Evolutionary conservation across 371 early-diverging fungal genomes (phyloP), one percentile per base, ranked within the genome.

Genomic region (Chytridium lagenaria): DNA sequence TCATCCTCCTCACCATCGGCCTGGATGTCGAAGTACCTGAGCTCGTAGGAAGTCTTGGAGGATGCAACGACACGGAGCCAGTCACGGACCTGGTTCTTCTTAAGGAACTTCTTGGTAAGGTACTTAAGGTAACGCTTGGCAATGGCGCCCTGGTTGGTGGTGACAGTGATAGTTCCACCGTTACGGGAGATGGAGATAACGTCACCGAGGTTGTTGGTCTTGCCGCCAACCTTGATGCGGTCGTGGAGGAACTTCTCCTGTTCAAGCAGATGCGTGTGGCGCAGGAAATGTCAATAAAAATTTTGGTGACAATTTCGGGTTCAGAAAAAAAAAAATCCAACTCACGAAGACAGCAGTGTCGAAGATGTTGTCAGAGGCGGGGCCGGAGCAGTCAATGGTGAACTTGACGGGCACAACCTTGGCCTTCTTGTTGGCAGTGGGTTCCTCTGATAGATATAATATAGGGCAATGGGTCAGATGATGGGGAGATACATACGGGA

Each of bases 101-200:
- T 98, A 89, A 98, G 90, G 94, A 95, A 98, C 92, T 95, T 95
- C 95, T 98, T 98, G 88, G 98, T 93, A 67, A 98, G 91, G 92
- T 98, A 98, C 93, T 98, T 98, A 86, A 98, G 85, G 94, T 97
- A 97, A 78, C 97, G 94, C 95, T 98, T 98, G 86, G 97, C 92
- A 90, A 97, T 92, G 61, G 73, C 80, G 67, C 70, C 68, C 39
- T 16, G 31, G 64, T 76, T 67, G 67, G 71, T 33, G 79, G 90
- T 89, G 84, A 97, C 89, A 77, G 90, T 88, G 80, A 96, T 88
- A 86, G 90, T 88, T 84, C 87, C 87, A 77, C 90, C 91, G 77
- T 80, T 86, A 78, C 95, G 94, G 88, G 89, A 83, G 81, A 97
- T 94, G 82, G 89, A 83, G 78, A 98, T 90, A 78, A 89, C 80